Percentiles rank a stretch among this genome's conserved stretches.
phyloP scores from a whole-genome alignment of 2,329 filamentous ascomycete genomes.

The Akanthomyces dipterigenus region DNA sequence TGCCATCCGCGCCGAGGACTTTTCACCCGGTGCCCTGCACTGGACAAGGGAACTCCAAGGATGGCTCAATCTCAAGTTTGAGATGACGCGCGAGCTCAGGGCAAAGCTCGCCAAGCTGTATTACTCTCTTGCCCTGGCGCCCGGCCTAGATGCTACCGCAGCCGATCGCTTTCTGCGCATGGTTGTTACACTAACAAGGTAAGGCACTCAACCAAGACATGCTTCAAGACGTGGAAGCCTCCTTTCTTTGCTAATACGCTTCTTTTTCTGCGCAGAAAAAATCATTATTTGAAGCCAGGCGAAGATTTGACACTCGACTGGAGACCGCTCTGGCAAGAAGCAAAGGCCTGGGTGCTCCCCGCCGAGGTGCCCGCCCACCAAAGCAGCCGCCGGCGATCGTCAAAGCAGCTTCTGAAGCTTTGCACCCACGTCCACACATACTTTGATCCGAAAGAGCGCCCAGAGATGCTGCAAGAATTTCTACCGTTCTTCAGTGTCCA shows the following conservation, averaged over 20 bases:
- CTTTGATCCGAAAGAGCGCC: slow-evolving; percentile 82
- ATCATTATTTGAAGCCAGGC: slow-evolving; percentile 87
- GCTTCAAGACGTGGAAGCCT: no score
- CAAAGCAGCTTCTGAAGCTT: slow-evolving; percentile 72
- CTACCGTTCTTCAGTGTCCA: slow-evolving; percentile 88
- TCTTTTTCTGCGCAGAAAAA: slow-evolving; percentile 51
- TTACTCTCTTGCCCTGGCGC: slow-evolving; percentile 87
- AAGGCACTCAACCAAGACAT: slow-evolving; percentile 28
- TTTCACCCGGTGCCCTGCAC: slow-evolving; percentile 85
- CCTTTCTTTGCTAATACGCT: slow-evolving; percentile 3
- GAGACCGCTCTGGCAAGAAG: slow-evolving; percentile 84
- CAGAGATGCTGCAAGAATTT: slow-evolving; percentile 73
- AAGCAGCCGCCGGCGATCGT: slow-evolving; percentile 45
- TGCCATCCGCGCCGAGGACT: slow-evolving; percentile 85
- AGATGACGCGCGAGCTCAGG: slow-evolving; percentile 78
- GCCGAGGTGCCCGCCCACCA: slow-evolving; percentile 68
- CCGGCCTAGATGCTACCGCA: slow-evolving; percentile 74
- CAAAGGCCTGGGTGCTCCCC: slow-evolving; percentile 85
- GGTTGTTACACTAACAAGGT: slow-evolving; percentile 95
- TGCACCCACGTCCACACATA: slow-evolving; percentile 87
- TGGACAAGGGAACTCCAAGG: slow-evolving; percentile 95
- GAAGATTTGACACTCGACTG: slow-evolving; percentile 91
- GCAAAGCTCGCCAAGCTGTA: slow-evolving; percentile 83
- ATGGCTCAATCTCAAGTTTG: slow-evolving; percentile 96
- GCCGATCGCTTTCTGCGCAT: slow-evolving; percentile 92